Conservation (phyloP, 352 stramenopile species). For the Pythium rishiriense region DNA sequence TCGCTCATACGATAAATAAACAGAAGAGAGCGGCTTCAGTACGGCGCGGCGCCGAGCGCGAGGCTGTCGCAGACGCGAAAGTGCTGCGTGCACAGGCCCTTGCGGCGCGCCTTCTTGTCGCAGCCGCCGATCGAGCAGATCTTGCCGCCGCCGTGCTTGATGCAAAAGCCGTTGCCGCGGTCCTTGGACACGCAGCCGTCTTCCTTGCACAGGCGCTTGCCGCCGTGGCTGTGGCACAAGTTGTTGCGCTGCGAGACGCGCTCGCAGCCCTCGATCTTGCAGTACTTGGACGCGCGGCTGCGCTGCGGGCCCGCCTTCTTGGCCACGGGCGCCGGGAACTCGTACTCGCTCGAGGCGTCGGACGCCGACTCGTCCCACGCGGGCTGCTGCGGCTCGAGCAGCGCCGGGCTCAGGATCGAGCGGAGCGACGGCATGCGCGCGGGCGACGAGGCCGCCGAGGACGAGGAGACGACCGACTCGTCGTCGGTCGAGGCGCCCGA, state of each 20-base stretch:
- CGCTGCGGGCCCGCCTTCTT: constrained; percentile 32
- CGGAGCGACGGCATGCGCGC: constrained; percentile 47
- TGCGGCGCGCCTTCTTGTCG: constrained; percentile 81
- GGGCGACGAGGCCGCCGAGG: constrained; percentile 6
- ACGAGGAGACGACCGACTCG: constrained; percentile 18
- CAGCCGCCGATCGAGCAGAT: constrained; percentile 75
- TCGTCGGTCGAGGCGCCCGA: constrained; percentile 24
- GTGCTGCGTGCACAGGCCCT: constrained; percentile 82
- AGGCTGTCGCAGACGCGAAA: constrained; percentile 60
- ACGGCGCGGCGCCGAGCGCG: constrained; percentile 1
- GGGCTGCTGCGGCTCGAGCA: constrained; percentile 8
- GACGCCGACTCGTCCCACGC: constrained; percentile 21
- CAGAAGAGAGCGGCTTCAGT: background rate
- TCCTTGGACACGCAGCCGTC: constrained; percentile 77
- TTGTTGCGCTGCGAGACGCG: constrained; percentile 85
- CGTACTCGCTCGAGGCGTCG: constrained; percentile 24
- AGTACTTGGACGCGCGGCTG: constrained; percentile 86
- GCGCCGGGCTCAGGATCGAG: constrained; percentile 53
- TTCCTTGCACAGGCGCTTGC: constrained; percentile 83
- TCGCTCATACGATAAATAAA: constrained; percentile 21
- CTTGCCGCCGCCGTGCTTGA: constrained; percentile 82
- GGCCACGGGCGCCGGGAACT: background rate
- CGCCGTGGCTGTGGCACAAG: constrained; percentile 78
- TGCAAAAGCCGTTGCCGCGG: constrained; percentile 81
- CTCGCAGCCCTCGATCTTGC: constrained; percentile 79